These are phyloP conservation scores for Mycena citricolor DNA, from an alignment of 1,284 basidiomycete genomes.

Conservation along the genomic window DNA sequence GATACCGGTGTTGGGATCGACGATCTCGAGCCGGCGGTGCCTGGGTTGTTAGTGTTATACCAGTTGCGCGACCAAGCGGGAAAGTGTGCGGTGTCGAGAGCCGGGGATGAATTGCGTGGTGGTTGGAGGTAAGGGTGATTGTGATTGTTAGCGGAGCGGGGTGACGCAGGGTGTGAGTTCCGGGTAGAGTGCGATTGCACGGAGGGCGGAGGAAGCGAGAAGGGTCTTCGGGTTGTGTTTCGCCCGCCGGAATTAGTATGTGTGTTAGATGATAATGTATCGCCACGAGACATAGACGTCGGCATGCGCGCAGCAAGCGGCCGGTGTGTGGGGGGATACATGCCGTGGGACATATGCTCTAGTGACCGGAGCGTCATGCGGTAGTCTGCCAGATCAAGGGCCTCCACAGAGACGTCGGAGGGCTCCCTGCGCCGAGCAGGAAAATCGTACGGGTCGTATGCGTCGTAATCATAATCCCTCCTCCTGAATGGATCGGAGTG, in stretches of 20 bases:
- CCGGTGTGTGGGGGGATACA: constrained; percentile 37
- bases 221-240: constrained; percentile 39
- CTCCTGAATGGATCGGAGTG: constrained; percentile 7
- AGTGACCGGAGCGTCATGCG: constrained; percentile 46
- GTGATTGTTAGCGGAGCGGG: constrained; percentile 23
- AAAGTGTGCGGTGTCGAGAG: constrained; percentile 60
- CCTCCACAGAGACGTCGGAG: constrained; percentile 66
- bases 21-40: too few relatives aligned
- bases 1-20: constrained; percentile 22
- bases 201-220: constrained; percentile 46
- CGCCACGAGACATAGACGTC: constrained; percentile 48
- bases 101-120: constrained; percentile 31
- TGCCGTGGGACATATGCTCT: constrained; percentile 35
- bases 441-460: constrained; percentile 24
- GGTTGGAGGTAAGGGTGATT: constrained; percentile 22
- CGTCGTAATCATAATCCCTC: constrained; percentile 23
- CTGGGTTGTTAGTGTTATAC: too few relatives aligned
- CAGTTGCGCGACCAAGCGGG: constrained; percentile 61
- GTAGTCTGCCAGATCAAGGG: constrained; percentile 70
- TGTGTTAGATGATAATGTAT: constrained; percentile 43
- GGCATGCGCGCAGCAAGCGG: constrained; percentile 43
- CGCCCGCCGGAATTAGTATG: constrained; percentile 35
- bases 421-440: constrained; percentile 42
- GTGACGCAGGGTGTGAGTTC: constrained; percentile 25
- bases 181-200: constrained; percentile 25